phyloP scores from a whole-genome alignment of 352 stramenopile species.

The Phytophthora colocasiae region DNA sequence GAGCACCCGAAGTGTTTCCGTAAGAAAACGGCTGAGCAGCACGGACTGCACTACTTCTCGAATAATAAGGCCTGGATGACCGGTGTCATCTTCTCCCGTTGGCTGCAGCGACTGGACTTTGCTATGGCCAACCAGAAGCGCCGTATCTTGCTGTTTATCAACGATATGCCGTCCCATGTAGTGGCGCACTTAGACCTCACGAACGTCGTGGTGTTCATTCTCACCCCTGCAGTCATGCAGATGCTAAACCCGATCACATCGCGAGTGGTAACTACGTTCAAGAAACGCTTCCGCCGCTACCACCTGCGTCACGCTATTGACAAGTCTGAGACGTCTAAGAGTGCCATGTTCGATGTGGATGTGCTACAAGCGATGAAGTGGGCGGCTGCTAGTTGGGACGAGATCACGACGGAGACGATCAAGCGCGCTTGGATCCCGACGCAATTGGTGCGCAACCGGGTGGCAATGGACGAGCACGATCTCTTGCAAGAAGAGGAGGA shows the following conservation, averaged over 20 bases:
- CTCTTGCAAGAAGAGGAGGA: conserved; percentile 69
- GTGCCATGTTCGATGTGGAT: conserved; percentile 63
- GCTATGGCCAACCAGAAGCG: conserved; percentile 81
- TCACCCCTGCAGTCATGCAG: conserved; percentile 52
- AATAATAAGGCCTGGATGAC: conserved; percentile 89
- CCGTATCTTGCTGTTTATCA: conserved; percentile 79
- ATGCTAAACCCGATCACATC: conserved; percentile 78
- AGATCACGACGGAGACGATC: conserved; percentile 75
- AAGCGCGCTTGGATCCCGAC: conserved; percentile 71
- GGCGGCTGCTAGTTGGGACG: conserved; percentile 70
- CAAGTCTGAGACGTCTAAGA: conserved; percentile 55
- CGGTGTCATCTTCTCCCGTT: conserved; percentile 84
- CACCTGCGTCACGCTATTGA: conserved; percentile 75
- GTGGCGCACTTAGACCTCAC: conserved; percentile 79
- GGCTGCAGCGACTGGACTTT: conserved; percentile 83
- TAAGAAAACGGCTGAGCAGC: conserved; percentile 79
- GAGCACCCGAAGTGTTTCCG: conserved; percentile 81
- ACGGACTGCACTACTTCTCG: conserved; percentile 84
- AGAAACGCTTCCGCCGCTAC: conserved; percentile 79
- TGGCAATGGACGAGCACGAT: conserved; percentile 56
- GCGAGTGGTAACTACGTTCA: conserved; percentile 67
- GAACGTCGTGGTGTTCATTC: conserved; percentile 75
- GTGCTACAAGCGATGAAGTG: conserved; percentile 86
- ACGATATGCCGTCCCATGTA: conserved; percentile 80
- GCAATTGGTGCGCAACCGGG: conserved; percentile 58